Base-by-base conservation (phyloP, 1,139 yeast species). In the Hyphopichia buzzinii region DNA sequence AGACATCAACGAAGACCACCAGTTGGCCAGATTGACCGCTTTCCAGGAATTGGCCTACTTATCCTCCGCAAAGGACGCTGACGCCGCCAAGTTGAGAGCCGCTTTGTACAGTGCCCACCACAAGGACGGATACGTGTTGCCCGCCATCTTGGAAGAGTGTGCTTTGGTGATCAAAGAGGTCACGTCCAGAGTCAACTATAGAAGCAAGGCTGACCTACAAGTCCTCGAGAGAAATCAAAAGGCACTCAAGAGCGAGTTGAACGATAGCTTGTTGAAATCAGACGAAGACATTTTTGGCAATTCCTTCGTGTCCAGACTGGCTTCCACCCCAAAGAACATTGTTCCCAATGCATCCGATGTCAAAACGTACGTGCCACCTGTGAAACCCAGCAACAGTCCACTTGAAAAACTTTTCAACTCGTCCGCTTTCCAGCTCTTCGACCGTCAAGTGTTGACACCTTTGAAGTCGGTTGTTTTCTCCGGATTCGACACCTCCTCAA, bases 1-100 rank as follows among this genome's bases (percentile, higher is more conserved):
- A 30, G 70, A 70, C 39, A 54, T 59, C 8, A 64, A 62, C 15
- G 62, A 67, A 0, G 65, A 68, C 13, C 67, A 75, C 38, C 79
- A 76, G 27, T 73, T 86, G 41, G 76, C 82, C 12, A 74, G 79
- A 44, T 54, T 80, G 39, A 79, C 87, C 2, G 89, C 92, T 2
- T 83, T 79, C 57, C 94, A 84, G 57, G 94, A 84, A 51, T 64
- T 84, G 40, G 83, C 86, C 0, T 81, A 74, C 45, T 56, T 76
- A 33, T 65, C 89, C 4, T 75, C 80, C 2, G 60, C 77, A 4
- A 51, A 63, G 1, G 76, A 77, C 39, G 48, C 64, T 8, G 71
- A 64, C 38, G 72, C 63, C 2, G 44, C 48, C 8, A 72, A 74
- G 37, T 61, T 74, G 37, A 70, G 89, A 53, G 49, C 57, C 24